Base-by-base conservation (phyloP, 352 stramenopile genomes). In the Pythium dissimile region DNA sequence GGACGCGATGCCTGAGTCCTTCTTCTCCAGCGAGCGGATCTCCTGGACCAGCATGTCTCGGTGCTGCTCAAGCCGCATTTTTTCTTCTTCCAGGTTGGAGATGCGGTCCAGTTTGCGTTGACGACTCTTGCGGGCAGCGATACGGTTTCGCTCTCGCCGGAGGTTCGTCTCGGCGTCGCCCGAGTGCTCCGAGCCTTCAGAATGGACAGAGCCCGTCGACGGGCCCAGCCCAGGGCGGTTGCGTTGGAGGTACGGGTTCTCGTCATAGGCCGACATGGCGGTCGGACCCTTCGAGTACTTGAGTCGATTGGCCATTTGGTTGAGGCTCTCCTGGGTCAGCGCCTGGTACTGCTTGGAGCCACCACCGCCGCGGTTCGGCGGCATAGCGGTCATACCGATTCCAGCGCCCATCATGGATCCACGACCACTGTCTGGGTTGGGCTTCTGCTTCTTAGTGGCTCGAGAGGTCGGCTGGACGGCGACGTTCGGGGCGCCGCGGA, bases 81-180 rank as follows among this genome's bases (percentile, higher is more conserved):
- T 94, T 64, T 94, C 84, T 59, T 92, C 84, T 66, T 94, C 84
- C 3, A 94, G 69, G 59, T 88, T 90, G 23, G 84, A 90, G 55
- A 94, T 94, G 53, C 84, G 84, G 66, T 94, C 84, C 15, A 94
- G 61, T 56, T 94, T 94, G 63, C 84, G 80, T 55, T 94, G 84
- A 5, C 84, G 80, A 41, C 76, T 89, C 59, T 94, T 94, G 32
- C 84, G 75, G 11, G 84, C 84, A 0, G 84, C 84, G 54, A 94
- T 92, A 49, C 84, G 84, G 71, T 94, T 94, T 13, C 82, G 78
- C 51, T 94, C 84, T n/a, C 84, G 76, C 15, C 84, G 80, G 35
- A 91, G 55, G 41, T 88, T 92, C 16, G 84, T 89, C 59, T 94
- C 84, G 20, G 59, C 61, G 42, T 88, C 84, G 20, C 72, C 64